Base-by-base conservation (phyloP, 2,329 filamentous ascomycete species). In the Acrocalymma vagum region DNA sequence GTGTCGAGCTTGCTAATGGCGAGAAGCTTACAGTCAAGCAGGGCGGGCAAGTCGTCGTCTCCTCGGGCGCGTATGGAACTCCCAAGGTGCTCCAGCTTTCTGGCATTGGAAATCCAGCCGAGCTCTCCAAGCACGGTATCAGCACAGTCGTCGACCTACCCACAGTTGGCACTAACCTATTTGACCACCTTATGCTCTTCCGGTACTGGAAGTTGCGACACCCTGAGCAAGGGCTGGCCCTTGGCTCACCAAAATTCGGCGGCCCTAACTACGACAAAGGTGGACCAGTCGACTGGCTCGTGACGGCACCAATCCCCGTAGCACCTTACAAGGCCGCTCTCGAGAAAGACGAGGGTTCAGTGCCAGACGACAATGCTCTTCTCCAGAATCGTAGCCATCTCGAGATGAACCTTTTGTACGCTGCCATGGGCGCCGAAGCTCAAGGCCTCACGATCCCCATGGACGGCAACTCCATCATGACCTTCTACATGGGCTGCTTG, bases 131-230 rank as follows among this genome's bases (percentile, higher is more conserved):
- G 30, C 75, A 80, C 54, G 67, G 71, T 4, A 85, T 86, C 48
- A 51, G 71, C 2, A 63, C 77, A 0, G 47, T 81, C n/a, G 69
- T 76, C 5, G 72, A 85, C 45, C 77, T 82, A 1, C 77, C 78
- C 1, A 78, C 82, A 21, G 83, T 88, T 2, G 84, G 84, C 3
- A 78, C 76, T 45, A 83, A 86, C 64, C 70, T 87, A 4, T 74
- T 82, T 29, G 84, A 87, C 58, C 82, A 84, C 29, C 17, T 57
- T 13, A 44, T 55, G 39, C 15, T 51, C n/a, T 55, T 46, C 23
- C 46, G 55, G 15, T 58, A 58, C 45, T 62, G 57, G 58, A 60
- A 60, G 36, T 44, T 62, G 9, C 51, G 51, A 13, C 30, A 58
- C 21, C 56, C 58, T 2, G 56, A 58, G n/a, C 21, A 42, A 22